Base-by-base conservation (phyloP, 140 eudicot species). In the Bidens hawaiensis region DNA sequence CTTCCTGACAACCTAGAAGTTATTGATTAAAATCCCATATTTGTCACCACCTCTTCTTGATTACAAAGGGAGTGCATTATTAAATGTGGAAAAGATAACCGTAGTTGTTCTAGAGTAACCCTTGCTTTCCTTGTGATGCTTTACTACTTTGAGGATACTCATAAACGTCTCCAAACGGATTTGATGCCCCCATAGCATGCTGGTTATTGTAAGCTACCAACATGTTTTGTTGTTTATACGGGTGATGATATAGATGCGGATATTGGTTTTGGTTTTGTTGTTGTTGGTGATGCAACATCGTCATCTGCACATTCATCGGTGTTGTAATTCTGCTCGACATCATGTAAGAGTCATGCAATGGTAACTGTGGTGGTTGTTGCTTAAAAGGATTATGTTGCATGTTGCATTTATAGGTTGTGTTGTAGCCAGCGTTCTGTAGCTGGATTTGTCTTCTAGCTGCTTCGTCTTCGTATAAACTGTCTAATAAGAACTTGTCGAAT, bases 391-490 rank as follows among this genome's bases (percentile, higher is more conserved):
- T 84, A 8, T 48, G 82, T 56, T 58, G 61, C 67, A 36, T 49
- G 61, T 76, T 77, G 6, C 79, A 62, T 61, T 83, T 83, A n/a
- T 81, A 62, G 25, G 75, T 60, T 42, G 84, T 62, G 59, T 71
- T 75, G 72, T 85, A 80, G 22, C 90, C 95, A 26, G 83, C 88
- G 59, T 81, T 80, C 60, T 77, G 97, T 51, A 83, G 54, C 51
- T 86, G 88, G 25, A 86, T 23, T 10, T 79, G 86, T 38, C 84
- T 82, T 69, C 97, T 67, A 8, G 95, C 76, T 0, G 76, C 68
- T 6, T 79, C 86, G 28, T 86, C 95, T 42, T 90, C 94, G 10
- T 90, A 90, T 31, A 90, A 74, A 82, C 95, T 90, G 62, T 90
- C 88, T 0, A 90, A 84, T 67, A 90, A 78, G 63, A 86, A 76